phyloP scores from a whole-genome alignment of 1,284 basidiomycete species.

The Tilletia setariae region DNA sequence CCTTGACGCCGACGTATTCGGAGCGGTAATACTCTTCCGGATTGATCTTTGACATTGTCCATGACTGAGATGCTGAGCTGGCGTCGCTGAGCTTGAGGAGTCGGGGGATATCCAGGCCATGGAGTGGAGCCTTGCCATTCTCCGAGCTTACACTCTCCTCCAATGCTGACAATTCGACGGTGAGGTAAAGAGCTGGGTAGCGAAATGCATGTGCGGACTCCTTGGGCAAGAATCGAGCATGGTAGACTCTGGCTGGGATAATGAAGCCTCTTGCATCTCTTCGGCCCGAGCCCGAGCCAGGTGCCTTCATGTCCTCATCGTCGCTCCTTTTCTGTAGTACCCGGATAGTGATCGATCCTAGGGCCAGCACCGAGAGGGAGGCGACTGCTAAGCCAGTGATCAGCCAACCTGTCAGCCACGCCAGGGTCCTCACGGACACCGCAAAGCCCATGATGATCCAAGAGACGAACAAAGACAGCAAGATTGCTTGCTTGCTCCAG shows the following conservation, averaged over 20 bases:
- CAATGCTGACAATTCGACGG: constrained; percentile 64
- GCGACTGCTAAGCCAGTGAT: neutral
- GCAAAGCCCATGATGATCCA: too few species aligned
- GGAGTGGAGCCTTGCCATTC: constrained; percentile 60
- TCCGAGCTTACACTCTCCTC: constrained; percentile 55
- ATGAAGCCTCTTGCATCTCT: constrained; percentile 21
- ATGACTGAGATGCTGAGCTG: constrained; percentile 7
- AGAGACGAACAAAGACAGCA: too few species aligned
- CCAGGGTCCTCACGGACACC: neutral
- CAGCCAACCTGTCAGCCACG: neutral
- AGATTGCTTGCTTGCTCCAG: too few species aligned
- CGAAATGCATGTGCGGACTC: constrained; percentile 63
- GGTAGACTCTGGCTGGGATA: constrained; percentile 53
- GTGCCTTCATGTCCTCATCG: neutral
- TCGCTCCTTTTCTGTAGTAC: neutral
- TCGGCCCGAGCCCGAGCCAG: neutral
- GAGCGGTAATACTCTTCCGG: constrained; percentile 24
- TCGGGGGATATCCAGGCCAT: constrained; percentile 40
- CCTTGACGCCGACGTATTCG: constrained; percentile 14
- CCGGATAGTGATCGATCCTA: neutral
- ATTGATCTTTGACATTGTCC: constrained; percentile 23
- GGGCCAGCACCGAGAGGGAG: neutral
- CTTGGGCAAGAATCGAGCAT: constrained; percentile 63
- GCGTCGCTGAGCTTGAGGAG: constrained; percentile 19
- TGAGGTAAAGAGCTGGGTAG: constrained; percentile 66